Conservation (phyloP, 257 asterid genomes). For the Nicotiana tomentosiformis region DNA sequence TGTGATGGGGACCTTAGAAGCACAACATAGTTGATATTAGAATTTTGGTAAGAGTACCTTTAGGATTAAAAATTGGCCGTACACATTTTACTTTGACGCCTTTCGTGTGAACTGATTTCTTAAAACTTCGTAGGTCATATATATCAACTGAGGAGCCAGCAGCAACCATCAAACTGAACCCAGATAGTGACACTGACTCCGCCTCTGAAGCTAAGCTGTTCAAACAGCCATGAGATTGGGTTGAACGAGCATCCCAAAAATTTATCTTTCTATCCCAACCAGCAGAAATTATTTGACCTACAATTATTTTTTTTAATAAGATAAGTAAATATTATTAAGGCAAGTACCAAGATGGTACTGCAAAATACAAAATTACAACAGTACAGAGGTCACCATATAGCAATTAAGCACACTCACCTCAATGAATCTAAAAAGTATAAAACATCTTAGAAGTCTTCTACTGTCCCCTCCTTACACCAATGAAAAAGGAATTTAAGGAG, state of each 20-base stretch:
- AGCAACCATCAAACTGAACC: conserved; percentile 59
- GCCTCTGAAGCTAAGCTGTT: conserved; percentile 39
- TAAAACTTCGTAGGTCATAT: conserved; percentile 63
- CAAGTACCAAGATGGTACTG: too few relatives aligned
- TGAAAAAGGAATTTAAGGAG: background rate
- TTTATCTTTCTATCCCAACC: conserved; percentile 78
- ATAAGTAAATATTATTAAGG: too few relatives aligned
- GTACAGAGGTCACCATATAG: too few relatives aligned
- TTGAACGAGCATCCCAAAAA: conserved; percentile 75
- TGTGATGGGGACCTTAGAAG: background rate
- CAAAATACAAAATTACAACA: too few relatives aligned
- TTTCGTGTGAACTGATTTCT: conserved; percentile 29
- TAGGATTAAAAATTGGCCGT: conserved; percentile 52
- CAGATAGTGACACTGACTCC: conserved; percentile 69
- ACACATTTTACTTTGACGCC: conserved; percentile 59
- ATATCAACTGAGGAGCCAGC: conserved; percentile 49
- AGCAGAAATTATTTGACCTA: conserved; percentile 62
- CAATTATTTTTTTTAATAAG: background rate
- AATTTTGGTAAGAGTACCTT: conserved; percentile 47
- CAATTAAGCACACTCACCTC: too few relatives aligned
- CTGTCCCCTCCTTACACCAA: background rate
- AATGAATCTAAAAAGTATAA: too few relatives aligned
- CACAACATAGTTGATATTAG: conserved; percentile 7
- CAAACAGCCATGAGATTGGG: conserved; percentile 39
- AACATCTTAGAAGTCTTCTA: too few relatives aligned